Base-by-base conservation (phyloP, 768 basidiomycete genomes). In the Russula ochroleuca region DNA sequence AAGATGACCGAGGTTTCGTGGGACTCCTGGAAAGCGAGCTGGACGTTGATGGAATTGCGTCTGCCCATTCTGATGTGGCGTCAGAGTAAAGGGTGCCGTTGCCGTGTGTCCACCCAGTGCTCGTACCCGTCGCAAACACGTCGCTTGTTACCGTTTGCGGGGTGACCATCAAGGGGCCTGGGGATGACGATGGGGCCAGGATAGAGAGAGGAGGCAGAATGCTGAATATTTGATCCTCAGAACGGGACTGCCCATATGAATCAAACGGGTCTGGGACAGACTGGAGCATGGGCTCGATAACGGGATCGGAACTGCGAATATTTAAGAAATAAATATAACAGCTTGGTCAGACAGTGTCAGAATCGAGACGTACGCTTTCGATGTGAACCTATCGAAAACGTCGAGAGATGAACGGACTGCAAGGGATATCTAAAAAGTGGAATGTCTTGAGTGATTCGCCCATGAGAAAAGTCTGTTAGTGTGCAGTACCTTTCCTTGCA, bases 211-310 rank as follows among this genome's bases (percentile, higher is more conserved):
- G 94, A 6, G 92, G 86, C 2, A 98, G 81, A 64, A 97, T 95
- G 72, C 86, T 92, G 76, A 96, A 96, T 67, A 97, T 94, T 72
- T 93, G 88, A 70, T 94, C 88, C 73, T 94, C 91, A 47, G 90
- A 80, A 69, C 88, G 90, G 3, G 89, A 87, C 23, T 90, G 90
- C 5, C 92, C 92, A 70, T 96, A 96, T 0, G 92, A 83, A 67
- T 96, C 94, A 67, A 96, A 96, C 37, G 94, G 92, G 73, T 97
- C 94, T 21, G 94, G 94, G 52, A 95, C 82, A 9, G 88, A 83
- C 74, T 92, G 87, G 2, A 98, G 78, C 85, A 98, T 89, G 1
- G 89, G 89, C 72, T 98, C 94, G 60, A 98, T 85, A 47, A 92
- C 80, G 33, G 92, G 90, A 74, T 98, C 94, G 64, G 90, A 91